Base-by-base conservation (phyloP, 2,329 filamentous ascomycete species). In the Penicillium sp. region DNA sequence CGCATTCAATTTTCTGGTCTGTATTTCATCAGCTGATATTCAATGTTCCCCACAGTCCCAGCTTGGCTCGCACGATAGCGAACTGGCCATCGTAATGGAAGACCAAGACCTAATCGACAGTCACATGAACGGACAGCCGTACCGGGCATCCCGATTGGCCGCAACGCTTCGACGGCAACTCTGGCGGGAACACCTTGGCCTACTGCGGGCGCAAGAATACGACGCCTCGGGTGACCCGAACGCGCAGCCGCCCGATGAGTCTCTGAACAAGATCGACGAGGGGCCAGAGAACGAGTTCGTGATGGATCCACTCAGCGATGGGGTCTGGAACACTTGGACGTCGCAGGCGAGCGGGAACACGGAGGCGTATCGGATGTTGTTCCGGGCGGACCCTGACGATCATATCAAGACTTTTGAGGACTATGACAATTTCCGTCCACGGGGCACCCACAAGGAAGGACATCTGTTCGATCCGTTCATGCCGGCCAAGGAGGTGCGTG, bases 361-460 rank as follows among this genome's bases (percentile, higher is more conserved):
- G 0, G 86, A 91, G 47, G 84, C 89, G 13, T 96, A 95, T 70
- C 84, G 82, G 60, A 86, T 87, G 65, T 86, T 92, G 13, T 96
- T 97, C 83, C 91, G 95, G 70, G 76, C 85, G 79, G 93, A 97
- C 70, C 93, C 94, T 0, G 93, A 97, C 73, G 86, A 97, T 68
- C 82, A 89, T 68, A 90, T 97, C 71, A 90, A 88, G 81, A 95
- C 84, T 0, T 97, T 96, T 65, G 87, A 92, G 2, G 91, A 97
- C 61, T 97, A 97, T 71, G 87, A 96, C 67, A 80, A 81, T 11
- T 97, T 93, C 74, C 62, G 79, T 87, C 57, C 90, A 83, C 55
- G 76, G 33, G 65, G 66, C 48, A 84, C 87, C 5, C 83, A 89
- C 60, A 94, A 91, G 73, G 78, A 91, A 3, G 93, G 94, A 0